Evolutionary conservation across 1,284 basidiomycete species (phyloP), one percentile per base, ranked within the genome.

Genomic region (Kalmanozyma brasiliensis): DNA sequence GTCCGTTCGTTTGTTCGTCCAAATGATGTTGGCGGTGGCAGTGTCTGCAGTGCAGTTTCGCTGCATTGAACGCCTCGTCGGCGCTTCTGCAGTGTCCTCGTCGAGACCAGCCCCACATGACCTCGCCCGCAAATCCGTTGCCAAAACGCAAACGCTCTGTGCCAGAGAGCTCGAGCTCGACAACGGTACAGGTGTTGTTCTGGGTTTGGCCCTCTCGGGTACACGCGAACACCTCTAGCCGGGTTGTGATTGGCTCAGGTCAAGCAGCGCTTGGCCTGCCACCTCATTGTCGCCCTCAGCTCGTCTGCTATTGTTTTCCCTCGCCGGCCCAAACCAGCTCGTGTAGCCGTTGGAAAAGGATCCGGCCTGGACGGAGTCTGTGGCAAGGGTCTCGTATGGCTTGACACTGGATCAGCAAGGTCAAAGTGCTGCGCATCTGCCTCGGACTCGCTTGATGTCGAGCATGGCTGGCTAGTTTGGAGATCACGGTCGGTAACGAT

Each of bases 241-340:
- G 53, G 53, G 38, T 36, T 14, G n/a, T 32, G 47, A 36, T 9
- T 34, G 16, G 32, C 13, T 43, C 38, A 49, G 47, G 23, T 43
- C 37, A 43, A 52, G 37, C 43, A 41, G 24, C 49, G 42, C 56
- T 46, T 41, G 56, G 48, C 43, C 32, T 26, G 37, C 37, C 43
- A 37, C n/a, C 14, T 44, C 24, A 5, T 38, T 30, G 29, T 16
- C 26, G n/a, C 34, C 22, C 20, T 34, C 6, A 11, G 26, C 13
- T 16, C 45, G 37, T 34, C 20, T 34, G 30, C 34, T 26, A 13
- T 23, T 36, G 8, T 13, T n/a, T 33, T n/a, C 9, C n/a, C 22
- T 14, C 19, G 16, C 45, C 35, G 46, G 55, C 42, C 29, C 35
- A 22, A n/a, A 49, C 17, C 16, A 43, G 41, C 22, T 35, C 17